Evolutionary conservation across 2,329 filamentous ascomycete genomes (phyloP).

Genomic region (Nemania abortiva): DNA sequence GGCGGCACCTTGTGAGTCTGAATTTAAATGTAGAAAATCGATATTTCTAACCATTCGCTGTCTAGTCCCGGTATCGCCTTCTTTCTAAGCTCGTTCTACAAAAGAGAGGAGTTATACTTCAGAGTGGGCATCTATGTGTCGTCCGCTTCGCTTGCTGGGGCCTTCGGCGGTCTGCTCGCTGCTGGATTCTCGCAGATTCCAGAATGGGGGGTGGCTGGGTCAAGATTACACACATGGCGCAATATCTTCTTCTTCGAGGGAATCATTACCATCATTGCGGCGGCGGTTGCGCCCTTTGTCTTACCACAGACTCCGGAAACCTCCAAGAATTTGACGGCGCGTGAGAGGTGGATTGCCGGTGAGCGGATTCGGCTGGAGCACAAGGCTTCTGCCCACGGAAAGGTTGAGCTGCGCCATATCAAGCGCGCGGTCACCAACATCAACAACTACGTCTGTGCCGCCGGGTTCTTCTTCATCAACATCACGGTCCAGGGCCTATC

Average conservation of each 20-base stretch:
- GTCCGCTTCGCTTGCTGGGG: conserved; percentile 66
- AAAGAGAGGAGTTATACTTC: conserved; percentile 66
- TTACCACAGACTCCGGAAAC: conserved; percentile 64
- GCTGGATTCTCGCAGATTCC: conserved; percentile 65
- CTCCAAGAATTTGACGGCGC: conserved; percentile 63
- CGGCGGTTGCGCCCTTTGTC: conserved; percentile 61
- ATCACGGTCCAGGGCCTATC: conserved; percentile 68
- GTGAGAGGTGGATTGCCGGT: conserved; percentile 66
- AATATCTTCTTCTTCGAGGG: conserved; percentile 75
- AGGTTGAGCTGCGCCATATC: conserved; percentile 62
- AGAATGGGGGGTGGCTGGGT: conserved; percentile 60
- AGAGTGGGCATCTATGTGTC: conserved; percentile 68
- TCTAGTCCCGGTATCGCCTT: conserved; percentile 65
- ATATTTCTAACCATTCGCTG: conserved; percentile 16
- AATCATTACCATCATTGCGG: conserved; percentile 63
- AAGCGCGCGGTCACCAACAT: conserved; percentile 65
- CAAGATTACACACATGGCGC: conserved; percentile 63
- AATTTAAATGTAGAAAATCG: not conserved
- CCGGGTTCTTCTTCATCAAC: conserved; percentile 71
- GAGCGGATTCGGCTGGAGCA: conserved; percentile 65
- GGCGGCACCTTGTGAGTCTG: conserved; percentile 63
- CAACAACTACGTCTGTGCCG: conserved; percentile 69
- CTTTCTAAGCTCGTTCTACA: conserved; percentile 68
- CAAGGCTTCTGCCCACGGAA: conserved; percentile 59
- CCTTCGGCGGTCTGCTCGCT: conserved; percentile 68